Evolutionary conservation across 1,284 basidiomycete species (phyloP).

Genomic region (Schizopora paradoxa): DNA sequence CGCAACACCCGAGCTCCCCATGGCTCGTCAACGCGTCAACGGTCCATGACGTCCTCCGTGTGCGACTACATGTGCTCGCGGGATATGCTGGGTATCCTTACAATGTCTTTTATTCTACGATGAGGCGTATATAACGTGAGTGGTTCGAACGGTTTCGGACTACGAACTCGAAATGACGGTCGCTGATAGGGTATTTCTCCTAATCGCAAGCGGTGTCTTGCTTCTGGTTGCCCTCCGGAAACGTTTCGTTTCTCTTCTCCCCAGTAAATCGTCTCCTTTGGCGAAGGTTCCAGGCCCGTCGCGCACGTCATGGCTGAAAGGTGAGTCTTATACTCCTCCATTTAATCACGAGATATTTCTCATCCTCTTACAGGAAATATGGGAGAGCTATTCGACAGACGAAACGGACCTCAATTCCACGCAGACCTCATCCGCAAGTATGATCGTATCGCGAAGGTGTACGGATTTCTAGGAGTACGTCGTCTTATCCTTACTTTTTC

Average conservation of each 20-base stretch:
- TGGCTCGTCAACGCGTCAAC: too few species aligned
- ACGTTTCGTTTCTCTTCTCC: neutral
- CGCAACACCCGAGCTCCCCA: too few species aligned
- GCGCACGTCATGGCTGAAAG: conserved; percentile 36
- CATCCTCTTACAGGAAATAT: conserved; percentile 37
- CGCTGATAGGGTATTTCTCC: too few species aligned
- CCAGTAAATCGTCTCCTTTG: neutral
- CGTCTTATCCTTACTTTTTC: neutral
- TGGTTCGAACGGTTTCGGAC: too few species aligned
- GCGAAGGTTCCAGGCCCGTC: conserved; percentile 29
- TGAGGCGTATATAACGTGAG: too few species aligned
- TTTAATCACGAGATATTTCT: neutral
- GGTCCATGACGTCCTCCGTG: too few species aligned
- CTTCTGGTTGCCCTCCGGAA: too few species aligned
- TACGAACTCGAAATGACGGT: too few species aligned
- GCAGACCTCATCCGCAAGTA: conserved; percentile 38
- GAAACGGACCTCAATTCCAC: conserved; percentile 44
- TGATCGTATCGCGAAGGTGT: conserved; percentile 43
- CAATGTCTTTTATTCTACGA: too few species aligned
- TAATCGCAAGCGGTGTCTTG: too few species aligned
- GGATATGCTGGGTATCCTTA: too few species aligned
- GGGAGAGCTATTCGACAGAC: conserved; percentile 39
- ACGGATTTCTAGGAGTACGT: conserved; percentile 48
- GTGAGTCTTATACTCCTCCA: conserved; percentile 20
- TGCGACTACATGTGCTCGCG: too few species aligned